These are phyloP conservation scores for Cryptosporidium baileyi DNA, from an alignment of 169 alveolate species.

Conservation along the genomic window DNA sequence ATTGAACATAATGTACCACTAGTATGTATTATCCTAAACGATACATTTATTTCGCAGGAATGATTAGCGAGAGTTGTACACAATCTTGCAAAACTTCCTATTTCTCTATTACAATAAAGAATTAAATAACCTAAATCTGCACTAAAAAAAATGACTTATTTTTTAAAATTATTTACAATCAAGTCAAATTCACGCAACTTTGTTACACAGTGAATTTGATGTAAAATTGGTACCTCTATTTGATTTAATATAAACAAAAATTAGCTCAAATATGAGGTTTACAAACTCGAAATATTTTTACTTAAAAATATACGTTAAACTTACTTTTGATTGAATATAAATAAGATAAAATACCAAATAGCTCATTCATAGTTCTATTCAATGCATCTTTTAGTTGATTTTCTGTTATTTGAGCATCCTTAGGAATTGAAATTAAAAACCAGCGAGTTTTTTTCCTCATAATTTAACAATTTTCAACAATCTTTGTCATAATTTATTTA, in stretches of 20 bases:
- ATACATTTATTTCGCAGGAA: neutral
- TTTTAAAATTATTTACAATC: no score
- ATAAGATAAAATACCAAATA: constrained; percentile 49
- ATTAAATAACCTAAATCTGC: constrained; percentile 34
- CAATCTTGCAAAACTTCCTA: constrained; percentile 6
- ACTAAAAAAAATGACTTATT: constrained; percentile 37
- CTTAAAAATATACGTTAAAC: neutral
- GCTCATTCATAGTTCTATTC: constrained; percentile 35
- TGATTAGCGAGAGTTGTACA: constrained; percentile 16
- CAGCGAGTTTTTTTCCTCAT: constrained; percentile 67
- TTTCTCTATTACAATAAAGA: constrained; percentile 52
- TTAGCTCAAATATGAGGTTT: no score
- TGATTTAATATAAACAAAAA: no score
- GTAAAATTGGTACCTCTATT: no score
- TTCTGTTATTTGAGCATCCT: constrained; percentile 2
- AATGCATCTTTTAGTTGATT: constrained; percentile 9
- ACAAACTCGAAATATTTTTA: no score
- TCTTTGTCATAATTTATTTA: no score
- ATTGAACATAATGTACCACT: constrained; percentile 56
- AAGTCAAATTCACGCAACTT: no score
- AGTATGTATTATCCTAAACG: constrained; percentile 48
- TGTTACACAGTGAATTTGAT: no score
- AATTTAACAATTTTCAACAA: no score
- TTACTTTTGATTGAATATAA: constrained; percentile 55
- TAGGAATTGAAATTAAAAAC: constrained; percentile 46